Percentiles rank a stretch among this genome's conserved stretches.
phyloP scores from a whole-genome alignment of 225 moss, liverwort and hornwort genomes.

The Polytrichum formosum region DNA sequence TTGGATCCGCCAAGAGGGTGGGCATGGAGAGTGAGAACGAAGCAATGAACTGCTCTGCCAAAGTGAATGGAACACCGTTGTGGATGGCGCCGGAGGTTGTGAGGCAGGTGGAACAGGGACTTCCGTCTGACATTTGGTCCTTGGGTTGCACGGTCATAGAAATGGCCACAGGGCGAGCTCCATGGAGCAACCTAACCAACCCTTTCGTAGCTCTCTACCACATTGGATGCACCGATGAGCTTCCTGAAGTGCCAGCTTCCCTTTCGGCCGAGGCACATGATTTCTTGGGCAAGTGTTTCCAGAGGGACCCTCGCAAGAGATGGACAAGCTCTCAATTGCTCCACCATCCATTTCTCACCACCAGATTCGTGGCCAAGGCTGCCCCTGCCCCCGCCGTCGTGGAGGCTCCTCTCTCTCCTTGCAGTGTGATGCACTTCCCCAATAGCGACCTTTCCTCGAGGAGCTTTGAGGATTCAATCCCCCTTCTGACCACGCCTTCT shows the following conservation, averaged over 20 bases:
- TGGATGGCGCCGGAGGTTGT: slow-evolving; percentile 70
- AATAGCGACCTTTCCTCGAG: slow-evolving; percentile 1
- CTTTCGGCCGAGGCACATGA: slow-evolving; percentile 50
- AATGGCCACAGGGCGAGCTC: slow-evolving; percentile 61
- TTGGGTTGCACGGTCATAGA: slow-evolving; percentile 61
- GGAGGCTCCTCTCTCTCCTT: slow-evolving; percentile 22
- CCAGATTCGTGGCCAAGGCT: slow-evolving; percentile 5
- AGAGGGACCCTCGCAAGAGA: slow-evolving; percentile 48
- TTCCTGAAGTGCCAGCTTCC: slow-evolving; percentile 42
- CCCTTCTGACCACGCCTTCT: slow-evolving; percentile 32
- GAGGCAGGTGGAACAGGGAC: slow-evolving; percentile 44
- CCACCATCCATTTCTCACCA: slow-evolving; percentile 49
- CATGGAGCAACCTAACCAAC: slow-evolving; percentile 49
- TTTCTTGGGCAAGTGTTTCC: slow-evolving; percentile 50
- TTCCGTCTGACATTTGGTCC: slow-evolving; percentile 55
- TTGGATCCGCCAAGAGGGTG: slow-evolving; percentile 58
- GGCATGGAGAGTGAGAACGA: not conserved
- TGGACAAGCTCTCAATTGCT: slow-evolving; percentile 49
- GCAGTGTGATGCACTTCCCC: slow-evolving; percentile 32
- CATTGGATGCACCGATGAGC: slow-evolving; percentile 48
- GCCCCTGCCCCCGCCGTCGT: not conserved
- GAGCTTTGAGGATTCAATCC: slow-evolving; percentile 34
- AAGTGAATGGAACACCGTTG: slow-evolving; percentile 51
- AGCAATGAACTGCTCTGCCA: slow-evolving; percentile 17
- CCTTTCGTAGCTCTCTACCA: slow-evolving; percentile 52